Evolutionary conservation across 2,329 filamentous ascomycete genomes (phyloP).

Genomic region (Xylariales sp.): DNA sequence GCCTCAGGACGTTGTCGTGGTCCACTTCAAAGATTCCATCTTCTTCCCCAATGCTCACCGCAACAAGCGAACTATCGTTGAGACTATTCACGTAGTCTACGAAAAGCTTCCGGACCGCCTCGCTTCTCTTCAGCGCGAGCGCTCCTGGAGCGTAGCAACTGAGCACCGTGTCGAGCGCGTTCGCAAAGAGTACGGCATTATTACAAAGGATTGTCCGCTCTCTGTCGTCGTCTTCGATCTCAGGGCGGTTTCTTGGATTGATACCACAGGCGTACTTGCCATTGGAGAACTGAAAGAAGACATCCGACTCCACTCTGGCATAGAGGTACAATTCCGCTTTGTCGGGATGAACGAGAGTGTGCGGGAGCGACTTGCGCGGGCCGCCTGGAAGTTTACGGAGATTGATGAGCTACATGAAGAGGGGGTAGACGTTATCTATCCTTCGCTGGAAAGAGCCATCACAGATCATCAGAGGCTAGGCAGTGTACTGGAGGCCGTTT

Average conservation of each 20-base stretch:
- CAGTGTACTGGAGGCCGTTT: constrained; percentile 22
- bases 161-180: constrained; percentile 22
- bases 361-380: constrained; percentile 20
- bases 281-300: constrained; percentile 28
- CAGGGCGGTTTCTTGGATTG: constrained; percentile 23
- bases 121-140: constrained; percentile 14
- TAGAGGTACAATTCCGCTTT: constrained; percentile 22
- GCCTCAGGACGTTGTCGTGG: constrained; percentile 48
- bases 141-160: constrained; percentile 27
- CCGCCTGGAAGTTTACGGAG: constrained; percentile 21
- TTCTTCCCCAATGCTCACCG: constrained; percentile 59
- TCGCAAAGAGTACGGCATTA: constrained; percentile 17
- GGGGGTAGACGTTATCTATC: constrained; percentile 23
- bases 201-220: constrained; percentile 21
- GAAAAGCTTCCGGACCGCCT: constrained; percentile 17
- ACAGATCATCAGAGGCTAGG: constrained; percentile 20
- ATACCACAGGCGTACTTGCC: constrained; percentile 25
- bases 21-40: constrained; percentile 52
- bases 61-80: constrained; percentile 21
- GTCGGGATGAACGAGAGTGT: constrained; percentile 20
- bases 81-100: constrained; percentile 26
- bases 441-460: constrained; percentile 23
- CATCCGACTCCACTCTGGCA: constrained; percentile 21
- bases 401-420: constrained; percentile 16
- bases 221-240: constrained; percentile 26